These are phyloP conservation scores for Rhipidocladum racemiflorum DNA, from an alignment of 176 grass and related monocot genomes.

Conservation along the genomic window DNA sequence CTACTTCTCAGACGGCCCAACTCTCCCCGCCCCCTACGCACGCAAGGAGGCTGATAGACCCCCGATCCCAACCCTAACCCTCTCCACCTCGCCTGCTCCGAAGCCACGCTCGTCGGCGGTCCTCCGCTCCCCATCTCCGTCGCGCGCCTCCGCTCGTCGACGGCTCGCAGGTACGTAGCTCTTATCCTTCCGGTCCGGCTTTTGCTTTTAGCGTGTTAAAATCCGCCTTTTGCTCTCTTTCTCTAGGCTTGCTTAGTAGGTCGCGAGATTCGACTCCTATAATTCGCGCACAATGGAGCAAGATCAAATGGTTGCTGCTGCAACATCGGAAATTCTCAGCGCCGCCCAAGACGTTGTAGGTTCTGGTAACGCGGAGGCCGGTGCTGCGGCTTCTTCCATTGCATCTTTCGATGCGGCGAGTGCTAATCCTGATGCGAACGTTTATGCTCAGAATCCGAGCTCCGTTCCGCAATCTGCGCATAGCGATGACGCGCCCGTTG, in stretches of 20 bases:
- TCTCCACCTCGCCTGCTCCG: conserved; percentile 3
- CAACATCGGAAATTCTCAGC: conserved; percentile 1
- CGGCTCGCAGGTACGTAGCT: background rate
- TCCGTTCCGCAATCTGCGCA: background rate
- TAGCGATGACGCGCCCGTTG: background rate
- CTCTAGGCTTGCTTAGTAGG: conserved; percentile 20
- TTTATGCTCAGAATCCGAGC: conserved; percentile 3
- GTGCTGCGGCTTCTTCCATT: conserved; percentile 10
- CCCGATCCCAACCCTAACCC: conserved; percentile 55
- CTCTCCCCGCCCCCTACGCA: background rate
- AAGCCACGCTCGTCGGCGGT: background rate
- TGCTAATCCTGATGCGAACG: conserved; percentile 34
- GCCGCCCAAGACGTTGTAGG: background rate
- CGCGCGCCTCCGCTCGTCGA: background rate
- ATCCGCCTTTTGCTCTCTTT: background rate
- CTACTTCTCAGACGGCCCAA: conserved; percentile 7
- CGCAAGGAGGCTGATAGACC: background rate
- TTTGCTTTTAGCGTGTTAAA: background rate
- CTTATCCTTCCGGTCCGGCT: background rate
- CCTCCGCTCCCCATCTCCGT: background rate
- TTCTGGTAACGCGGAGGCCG: conserved; percentile 16
- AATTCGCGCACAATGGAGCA: conserved; percentile 51
- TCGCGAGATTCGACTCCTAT: background rate
- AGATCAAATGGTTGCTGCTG: conserved; percentile 26
- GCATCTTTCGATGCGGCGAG: conserved; percentile 2